Conservation (phyloP, 1,284 basidiomycete genomes). For the Leccinum subrobustum region DNA sequence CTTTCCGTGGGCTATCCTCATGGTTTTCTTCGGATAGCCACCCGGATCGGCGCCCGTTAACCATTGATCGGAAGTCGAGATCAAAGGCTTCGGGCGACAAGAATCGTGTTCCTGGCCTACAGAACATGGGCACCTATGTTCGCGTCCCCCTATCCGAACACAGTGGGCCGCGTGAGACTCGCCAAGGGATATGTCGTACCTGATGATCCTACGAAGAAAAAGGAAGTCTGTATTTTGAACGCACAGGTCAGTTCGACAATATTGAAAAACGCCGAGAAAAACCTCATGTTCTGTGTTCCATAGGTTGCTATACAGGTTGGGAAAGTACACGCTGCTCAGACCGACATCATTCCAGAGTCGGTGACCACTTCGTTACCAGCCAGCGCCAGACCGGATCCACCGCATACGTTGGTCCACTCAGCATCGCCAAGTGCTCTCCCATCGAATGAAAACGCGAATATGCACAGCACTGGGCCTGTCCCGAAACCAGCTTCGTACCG, state of each 20-base stretch:
- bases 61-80: constrained; percentile 38
- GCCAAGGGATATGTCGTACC: constrained; percentile 64
- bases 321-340: constrained; percentile 60
- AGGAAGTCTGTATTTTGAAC: constrained; percentile 42
- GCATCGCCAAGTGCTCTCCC: constrained; percentile 43
- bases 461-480: constrained; percentile 8
- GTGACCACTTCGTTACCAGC: constrained; percentile 29
- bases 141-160: constrained; percentile 18
- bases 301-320: constrained; percentile 65
- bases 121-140: constrained; percentile 54
- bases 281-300: neutral
- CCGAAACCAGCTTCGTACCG: constrained; percentile 28
- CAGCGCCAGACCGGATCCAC: constrained; percentile 19
- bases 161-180: constrained; percentile 43
- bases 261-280: neutral
- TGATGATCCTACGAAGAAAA: constrained; percentile 49
- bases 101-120: constrained; percentile 45
- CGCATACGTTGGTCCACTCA: constrained; percentile 37
- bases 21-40: constrained; percentile 38
- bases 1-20: constrained; percentile 2
- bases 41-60: constrained; percentile 43
- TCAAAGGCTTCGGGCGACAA: constrained; percentile 55
- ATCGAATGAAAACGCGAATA: constrained; percentile 19
- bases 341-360: constrained; percentile 42
- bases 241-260: constrained; percentile 45